Percentiles rank a stretch among this genome's conserved stretches.
Conservation (phyloP, 257 asterid species). For the Solanum virginianum region DNA sequence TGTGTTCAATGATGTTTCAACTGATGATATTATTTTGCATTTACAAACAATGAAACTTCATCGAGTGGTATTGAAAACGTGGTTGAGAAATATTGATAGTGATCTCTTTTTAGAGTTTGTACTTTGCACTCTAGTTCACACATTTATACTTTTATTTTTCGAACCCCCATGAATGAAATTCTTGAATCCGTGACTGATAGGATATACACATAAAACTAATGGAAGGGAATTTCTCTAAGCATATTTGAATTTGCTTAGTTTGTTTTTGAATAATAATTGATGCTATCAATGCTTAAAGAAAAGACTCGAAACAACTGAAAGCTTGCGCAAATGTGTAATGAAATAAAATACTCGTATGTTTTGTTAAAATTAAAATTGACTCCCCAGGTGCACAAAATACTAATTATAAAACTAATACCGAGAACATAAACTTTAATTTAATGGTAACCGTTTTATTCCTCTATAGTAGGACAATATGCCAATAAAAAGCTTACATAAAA, state of each 20-base stretch:
- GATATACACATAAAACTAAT: too few species aligned
- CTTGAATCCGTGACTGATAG: too few species aligned
- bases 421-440: not conserved
- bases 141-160: too few species aligned
- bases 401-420: not conserved
- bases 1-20: too few species aligned
- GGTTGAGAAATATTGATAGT: too few species aligned
- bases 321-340: not conserved
- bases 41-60: too few species aligned
- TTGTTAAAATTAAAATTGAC: not conserved
- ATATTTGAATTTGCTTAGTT: not conserved
- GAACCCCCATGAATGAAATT: accelerated
- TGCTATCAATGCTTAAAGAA: not conserved
- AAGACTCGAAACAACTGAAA: not conserved
- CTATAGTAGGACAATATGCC: not conserved
- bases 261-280: not conserved
- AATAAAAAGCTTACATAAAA: not conserved
- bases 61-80: too few species aligned
- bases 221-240: not conserved
- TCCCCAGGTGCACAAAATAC: not conserved
- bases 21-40: too few species aligned
- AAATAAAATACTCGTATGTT: not conserved
- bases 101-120: too few species aligned
- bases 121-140: too few species aligned
- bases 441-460: not conserved